Conservation (phyloP, 179 eudicot species). For the Beta corolliflora region DNA sequence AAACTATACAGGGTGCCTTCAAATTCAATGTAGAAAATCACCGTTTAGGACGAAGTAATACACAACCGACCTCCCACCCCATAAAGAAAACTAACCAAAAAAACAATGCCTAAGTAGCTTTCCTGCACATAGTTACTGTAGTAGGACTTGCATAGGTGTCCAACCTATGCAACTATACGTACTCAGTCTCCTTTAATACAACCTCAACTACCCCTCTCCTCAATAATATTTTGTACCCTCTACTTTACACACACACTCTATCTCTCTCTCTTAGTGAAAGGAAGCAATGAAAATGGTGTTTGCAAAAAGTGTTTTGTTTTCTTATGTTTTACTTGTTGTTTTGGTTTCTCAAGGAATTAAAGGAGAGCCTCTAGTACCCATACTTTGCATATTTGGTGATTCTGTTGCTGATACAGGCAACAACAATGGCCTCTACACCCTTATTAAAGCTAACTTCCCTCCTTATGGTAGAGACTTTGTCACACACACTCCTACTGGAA, state of each 20-base stretch:
- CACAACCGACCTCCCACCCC: background rate
- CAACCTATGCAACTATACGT: background rate
- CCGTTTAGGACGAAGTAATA: no score
- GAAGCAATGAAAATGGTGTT: conserved; percentile 18
- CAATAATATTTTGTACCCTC: background rate
- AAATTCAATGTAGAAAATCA: no score
- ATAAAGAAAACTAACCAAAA: background rate
- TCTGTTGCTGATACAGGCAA: conserved; percentile 71
- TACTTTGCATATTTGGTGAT: conserved; percentile 72
- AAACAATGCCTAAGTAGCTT: background rate
- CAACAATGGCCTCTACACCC: conserved; percentile 62
- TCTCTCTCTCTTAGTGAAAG: background rate
- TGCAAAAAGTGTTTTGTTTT: conserved; percentile 6
- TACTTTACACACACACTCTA: background rate
- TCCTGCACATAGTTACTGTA: background rate
- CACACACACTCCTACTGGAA: conserved; percentile 60
- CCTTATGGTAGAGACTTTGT: conserved; percentile 83
- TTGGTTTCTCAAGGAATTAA: conserved; percentile 17
- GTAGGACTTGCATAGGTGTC: background rate
- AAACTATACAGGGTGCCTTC: no score
- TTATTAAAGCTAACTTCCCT: conserved; percentile 70
- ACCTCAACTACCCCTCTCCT: background rate
- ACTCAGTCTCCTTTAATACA: conserved; percentile 24
- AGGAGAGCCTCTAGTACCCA: conserved; percentile 69
- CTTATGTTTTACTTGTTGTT: conserved; percentile 16